These are phyloP conservation scores for Grosmannia clavigera DNA, from an alignment of 2,329 filamentous ascomycete species.

Conservation along the genomic window DNA sequence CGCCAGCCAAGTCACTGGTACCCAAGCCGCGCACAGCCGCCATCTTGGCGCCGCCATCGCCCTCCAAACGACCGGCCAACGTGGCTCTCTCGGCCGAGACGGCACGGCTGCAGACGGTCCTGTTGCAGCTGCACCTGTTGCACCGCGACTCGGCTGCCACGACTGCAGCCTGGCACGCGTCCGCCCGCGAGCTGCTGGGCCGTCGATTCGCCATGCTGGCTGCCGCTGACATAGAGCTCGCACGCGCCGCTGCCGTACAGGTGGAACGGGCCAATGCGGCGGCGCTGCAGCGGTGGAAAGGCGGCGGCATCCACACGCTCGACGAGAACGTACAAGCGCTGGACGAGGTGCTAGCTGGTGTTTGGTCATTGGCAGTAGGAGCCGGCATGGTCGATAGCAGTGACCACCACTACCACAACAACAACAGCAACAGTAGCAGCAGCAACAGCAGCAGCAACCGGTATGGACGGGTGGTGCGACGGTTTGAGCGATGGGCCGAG, in stretches of 20 bases:
- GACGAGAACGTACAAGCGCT: constrained; percentile 46
- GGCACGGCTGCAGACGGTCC: constrained; percentile 46
- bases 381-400: not conserved
- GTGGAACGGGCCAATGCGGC: constrained; percentile 37
- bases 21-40: constrained; percentile 50
- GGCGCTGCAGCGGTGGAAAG: constrained; percentile 40
- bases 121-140: constrained; percentile 52
- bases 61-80: constrained; percentile 49
- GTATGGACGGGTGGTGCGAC: constrained; percentile 39
- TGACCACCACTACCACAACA: not conserved
- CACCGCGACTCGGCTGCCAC: constrained; percentile 37
- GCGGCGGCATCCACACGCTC: constrained; percentile 13
- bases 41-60: constrained; percentile 46
- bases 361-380: constrained; percentile 35
- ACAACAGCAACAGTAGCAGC: constrained; percentile 16
- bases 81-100: constrained; percentile 46
- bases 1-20: constrained; percentile 45
- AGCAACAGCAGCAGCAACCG: constrained; percentile 16
- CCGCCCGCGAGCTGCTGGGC: constrained; percentile 35
- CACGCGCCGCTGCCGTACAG: constrained; percentile 26
- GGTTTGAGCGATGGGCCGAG: constrained; percentile 49
- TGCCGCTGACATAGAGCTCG: constrained; percentile 19
- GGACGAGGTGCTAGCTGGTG: constrained; percentile 40
- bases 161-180: constrained; percentile 39
- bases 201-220: constrained; percentile 30